Base-by-base conservation (phyloP, 2,329 filamentous ascomycete genomes). In the Penicillium decumbens region DNA sequence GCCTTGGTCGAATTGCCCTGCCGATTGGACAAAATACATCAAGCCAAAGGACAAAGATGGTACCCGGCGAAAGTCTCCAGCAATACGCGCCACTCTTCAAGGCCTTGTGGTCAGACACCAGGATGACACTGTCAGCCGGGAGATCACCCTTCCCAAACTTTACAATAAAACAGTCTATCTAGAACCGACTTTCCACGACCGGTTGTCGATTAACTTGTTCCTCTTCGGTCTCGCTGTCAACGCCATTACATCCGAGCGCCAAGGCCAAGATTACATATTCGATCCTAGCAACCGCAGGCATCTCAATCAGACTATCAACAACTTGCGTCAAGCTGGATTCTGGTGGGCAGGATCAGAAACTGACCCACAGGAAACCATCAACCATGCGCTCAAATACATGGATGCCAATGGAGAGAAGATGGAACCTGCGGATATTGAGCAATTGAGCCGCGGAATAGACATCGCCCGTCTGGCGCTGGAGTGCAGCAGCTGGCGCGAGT, bases 191-290 rank as follows among this genome's bases (percentile, higher is more conserved):
- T 89, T 85, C 60, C 89, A 92, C 63, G 91, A 96, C 67, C 89
- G 84, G 61, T 68, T 95, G 8, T 88, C 85, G 0, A 77, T 91
- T 24, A 95, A 95, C 57, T 71, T 95, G 1, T 96, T 96, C 63
- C 81, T 88, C 0, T 87, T 93, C 70, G 83, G 89, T 64, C 81
- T 96, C 41, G 84, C 88, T 1, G 85, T 89, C 57, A 97, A 97
- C 64, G 84, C 89, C 0, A 83, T 97, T 0, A 91, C 91, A 23
- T 95, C 90, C 4, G 88, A 96, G 63, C 78, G 91, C 9, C 83
- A 80, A 0, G 92, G 92, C 60, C 76, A 81, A 47, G 91, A 96
- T 65, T 96, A 95, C 64, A 85, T 97, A 55, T 96, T 96, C 60
- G 87, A 95, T 60, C 80, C 81, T 0, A 82, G 79, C 10, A 91